Conservation (phyloP, 495 filamentous ascomycete genomes). For the Aspergillus wentii region DNA sequence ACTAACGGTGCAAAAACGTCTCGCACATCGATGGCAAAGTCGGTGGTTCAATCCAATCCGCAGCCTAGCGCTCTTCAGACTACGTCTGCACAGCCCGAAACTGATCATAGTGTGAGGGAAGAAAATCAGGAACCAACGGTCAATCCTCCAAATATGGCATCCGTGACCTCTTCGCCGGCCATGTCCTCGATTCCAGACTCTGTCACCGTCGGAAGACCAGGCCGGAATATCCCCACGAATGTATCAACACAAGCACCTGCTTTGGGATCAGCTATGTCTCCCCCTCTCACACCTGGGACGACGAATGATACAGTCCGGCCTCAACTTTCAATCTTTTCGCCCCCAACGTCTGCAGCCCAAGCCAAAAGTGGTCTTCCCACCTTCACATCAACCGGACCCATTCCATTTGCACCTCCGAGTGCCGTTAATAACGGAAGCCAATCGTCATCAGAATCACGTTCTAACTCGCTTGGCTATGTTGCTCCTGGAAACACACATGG, state of each 20-base stretch:
- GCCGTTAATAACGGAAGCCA: no score
- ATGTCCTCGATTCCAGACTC: background rate
- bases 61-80: conserved; percentile 6
- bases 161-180: background rate
- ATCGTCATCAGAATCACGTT: no score
- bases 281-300: conserved; percentile 19
- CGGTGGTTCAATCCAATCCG: background rate
- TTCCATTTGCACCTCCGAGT: conserved; percentile 47
- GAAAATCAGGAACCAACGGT: no score
- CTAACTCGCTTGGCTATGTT: no score
- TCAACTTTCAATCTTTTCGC: conserved; percentile 19
- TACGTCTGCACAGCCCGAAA: background rate
- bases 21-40: conserved; percentile 2
- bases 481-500: no score
- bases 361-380: conserved; percentile 44
- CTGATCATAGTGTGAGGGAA: no score
- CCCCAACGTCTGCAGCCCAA: conserved; percentile 25
- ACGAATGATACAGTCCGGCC: conserved; percentile 5
- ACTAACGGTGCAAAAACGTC: conserved; percentile 7
- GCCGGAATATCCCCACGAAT: background rate
- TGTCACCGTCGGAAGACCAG: background rate
- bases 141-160: no score
- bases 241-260: conserved; percentile 4
- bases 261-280: conserved; percentile 8
- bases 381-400: conserved; percentile 46